Evolutionary conservation across 306 rosid genomes (phyloP).

Genomic region (Betula pendula): DNA sequence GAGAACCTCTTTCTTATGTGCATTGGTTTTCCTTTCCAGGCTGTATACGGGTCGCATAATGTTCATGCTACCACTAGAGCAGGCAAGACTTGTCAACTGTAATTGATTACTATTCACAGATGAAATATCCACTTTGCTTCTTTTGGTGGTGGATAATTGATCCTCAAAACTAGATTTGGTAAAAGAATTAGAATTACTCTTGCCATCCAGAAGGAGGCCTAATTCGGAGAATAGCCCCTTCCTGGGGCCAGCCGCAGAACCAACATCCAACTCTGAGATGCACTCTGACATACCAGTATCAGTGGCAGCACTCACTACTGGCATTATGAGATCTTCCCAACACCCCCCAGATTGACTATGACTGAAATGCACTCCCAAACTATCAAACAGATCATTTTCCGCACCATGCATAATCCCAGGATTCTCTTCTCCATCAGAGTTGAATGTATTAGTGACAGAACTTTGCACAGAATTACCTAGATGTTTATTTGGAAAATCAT

Average conservation of each 20-base stretch:
- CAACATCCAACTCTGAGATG: constrained; percentile 39
- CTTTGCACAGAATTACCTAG: constrained; percentile 32
- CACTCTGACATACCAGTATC: constrained; percentile 39
- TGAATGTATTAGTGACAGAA: constrained; percentile 27
- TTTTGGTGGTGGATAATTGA: constrained; percentile 42
- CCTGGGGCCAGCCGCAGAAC: constrained; percentile 32
- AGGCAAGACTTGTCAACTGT: constrained; percentile 28
- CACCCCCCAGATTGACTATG: constrained; percentile 36
- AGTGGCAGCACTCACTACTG: constrained; percentile 32
- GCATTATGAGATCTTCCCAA: constrained; percentile 45
- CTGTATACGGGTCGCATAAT: constrained; percentile 32
- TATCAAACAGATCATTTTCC: constrained; percentile 39
- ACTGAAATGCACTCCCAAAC: constrained; percentile 35
- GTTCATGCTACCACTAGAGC: constrained; percentile 33
- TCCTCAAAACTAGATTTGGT: constrained; percentile 41
- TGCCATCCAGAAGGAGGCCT: constrained; percentile 59
- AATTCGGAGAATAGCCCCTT: constrained; percentile 71
- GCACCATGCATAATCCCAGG: constrained; percentile 17
- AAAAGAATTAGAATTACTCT: constrained; percentile 35
- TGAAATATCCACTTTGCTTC: constrained; percentile 40
- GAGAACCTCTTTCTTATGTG: constrained; percentile 46
- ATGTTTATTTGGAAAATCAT: constrained; percentile 26
- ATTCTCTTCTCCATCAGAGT: constrained; percentile 37
- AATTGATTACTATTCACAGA: constrained; percentile 37
- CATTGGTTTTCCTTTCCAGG: constrained; percentile 30